Base-by-base conservation (phyloP, 352 stramenopile genomes). In the Globisporangium cederbergense region DNA sequence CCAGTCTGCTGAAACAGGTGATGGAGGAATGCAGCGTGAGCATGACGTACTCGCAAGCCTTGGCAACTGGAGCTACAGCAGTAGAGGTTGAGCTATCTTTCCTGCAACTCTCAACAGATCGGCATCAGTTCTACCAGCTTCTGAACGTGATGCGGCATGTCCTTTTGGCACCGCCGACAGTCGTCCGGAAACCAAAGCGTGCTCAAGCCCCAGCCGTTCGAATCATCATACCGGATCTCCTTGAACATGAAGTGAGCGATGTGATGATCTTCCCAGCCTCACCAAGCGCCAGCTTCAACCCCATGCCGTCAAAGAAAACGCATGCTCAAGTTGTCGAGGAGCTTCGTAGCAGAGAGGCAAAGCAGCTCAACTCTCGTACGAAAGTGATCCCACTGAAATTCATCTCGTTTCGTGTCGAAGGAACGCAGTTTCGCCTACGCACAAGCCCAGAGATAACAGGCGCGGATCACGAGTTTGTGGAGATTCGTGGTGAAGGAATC, bases 71-170 rank as follows among this genome's bases (percentile, higher is more conserved):
- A 8, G 72, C 78, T 3, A 91, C 77, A 0, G 73, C 66, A 1
- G 81, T 89, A 0, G 74, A 87, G 42, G 74, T 79, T 4, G 80
- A 92, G 50, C 65, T 95, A 53, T 91, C 84, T 0, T 88, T 88
- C 32, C 60, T 93, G 18, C 76, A 89, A 53, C 71, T 93, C 4
- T 88, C 81, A 1, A 88, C 82, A 0, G 86, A 95, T 67, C 75
- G 82, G 4, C 77, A 90, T 34, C 84, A 93, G 58, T 95, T 95
- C 56, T 93, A 90, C 58, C 86, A 95, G 62, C 75, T 91, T 20
- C 69, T 95, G 42, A 87, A 90, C 40, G 84, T 93, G 3, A 71
- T 90, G 47, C 72, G 81, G 7, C 81, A 93, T 59, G 86, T 95
- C 1, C 60, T 93, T 8, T 64, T 95, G 2, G 84, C 86, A 7